phyloP scores from a whole-genome alignment of 495 filamentous ascomycete genomes.

The Penicillium ochrochloron region DNA sequence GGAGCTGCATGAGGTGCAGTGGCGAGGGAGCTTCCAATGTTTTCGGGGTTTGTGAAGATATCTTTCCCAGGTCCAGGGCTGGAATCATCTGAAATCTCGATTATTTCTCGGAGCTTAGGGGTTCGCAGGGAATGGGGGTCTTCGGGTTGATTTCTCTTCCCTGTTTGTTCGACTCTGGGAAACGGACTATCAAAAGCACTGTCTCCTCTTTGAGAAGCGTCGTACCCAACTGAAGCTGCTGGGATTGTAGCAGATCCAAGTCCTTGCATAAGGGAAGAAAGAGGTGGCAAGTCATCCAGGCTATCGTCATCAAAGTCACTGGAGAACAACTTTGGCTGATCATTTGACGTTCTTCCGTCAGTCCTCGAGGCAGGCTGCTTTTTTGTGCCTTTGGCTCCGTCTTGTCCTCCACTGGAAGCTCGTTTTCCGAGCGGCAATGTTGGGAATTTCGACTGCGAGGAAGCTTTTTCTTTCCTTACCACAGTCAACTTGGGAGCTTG shows the following conservation, averaged over 20 bases:
- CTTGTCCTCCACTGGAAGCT: not conserved
- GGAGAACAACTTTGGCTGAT: conserved; percentile 20
- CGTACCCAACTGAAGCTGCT: not conserved
- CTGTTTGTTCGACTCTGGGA: not conserved
- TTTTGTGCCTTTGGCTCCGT: not conserved
- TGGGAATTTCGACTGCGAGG: not conserved
- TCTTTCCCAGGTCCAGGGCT: not conserved
- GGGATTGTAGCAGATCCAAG: not conserved
- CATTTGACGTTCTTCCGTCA: not conserved
- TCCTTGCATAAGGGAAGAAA: conserved; percentile 34
- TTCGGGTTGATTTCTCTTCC: not conserved
- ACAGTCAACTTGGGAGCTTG: not conserved
- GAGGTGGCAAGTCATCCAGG: conserved; percentile 49
- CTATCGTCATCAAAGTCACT: conserved; percentile 43
- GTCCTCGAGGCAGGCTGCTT: not conserved
- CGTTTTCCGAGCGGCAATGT: conserved; percentile 2
- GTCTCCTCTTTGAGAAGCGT: not conserved
- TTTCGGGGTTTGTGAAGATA: conserved; percentile 3
- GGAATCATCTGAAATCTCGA: conserved; percentile 18
- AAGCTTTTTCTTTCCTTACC: not conserved
- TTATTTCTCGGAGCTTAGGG: not conserved
- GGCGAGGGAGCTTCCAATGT: not conserved
- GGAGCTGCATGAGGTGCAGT: not conserved
- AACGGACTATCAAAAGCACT: not conserved
- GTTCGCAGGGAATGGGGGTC: not conserved